Evolutionary conservation across 805 yeast genomes (phyloP).

Genomic region (Candida stauntonica): DNA sequence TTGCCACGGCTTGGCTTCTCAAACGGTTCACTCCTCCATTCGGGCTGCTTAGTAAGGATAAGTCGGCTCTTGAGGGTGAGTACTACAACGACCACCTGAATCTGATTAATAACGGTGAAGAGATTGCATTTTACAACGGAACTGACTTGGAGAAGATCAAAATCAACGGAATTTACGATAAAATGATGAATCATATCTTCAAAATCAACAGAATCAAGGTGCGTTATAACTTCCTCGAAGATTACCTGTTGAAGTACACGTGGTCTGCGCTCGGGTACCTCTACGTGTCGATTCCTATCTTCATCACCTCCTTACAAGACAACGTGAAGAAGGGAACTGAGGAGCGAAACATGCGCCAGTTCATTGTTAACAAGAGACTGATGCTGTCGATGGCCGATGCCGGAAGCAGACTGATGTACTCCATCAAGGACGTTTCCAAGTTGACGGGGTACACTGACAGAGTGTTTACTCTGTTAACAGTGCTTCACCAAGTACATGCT

Average conservation of each 20-base stretch:
- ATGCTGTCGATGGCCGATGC: slow-evolving; percentile 93
- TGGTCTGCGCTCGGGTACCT: slow-evolving; percentile 97
- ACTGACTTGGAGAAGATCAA: slow-evolving; percentile 70
- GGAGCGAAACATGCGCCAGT: slow-evolving; percentile 73
- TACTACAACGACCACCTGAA: slow-evolving; percentile 84
- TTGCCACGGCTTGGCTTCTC: slow-evolving; percentile 69
- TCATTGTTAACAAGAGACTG: slow-evolving; percentile 84
- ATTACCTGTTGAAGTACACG: slow-evolving; percentile 80
- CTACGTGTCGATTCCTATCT: slow-evolving; percentile 85
- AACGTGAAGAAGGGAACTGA: slow-evolving; percentile 27
- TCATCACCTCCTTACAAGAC: slow-evolving; percentile 45
- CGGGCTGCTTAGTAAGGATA: slow-evolving; percentile 67
- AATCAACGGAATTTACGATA: slow-evolving; percentile 53
- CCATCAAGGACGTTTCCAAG: slow-evolving; percentile 88
- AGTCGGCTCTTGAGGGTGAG: slow-evolving; percentile 80
- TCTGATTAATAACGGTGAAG: slow-evolving; percentile 85
- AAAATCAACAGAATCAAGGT: slow-evolving; percentile 56
- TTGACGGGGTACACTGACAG: slow-evolving; percentile 88
- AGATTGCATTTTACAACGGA: slow-evolving; percentile 92
- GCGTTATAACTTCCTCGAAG: slow-evolving; percentile 71
- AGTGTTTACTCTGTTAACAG: slow-evolving; percentile 70
- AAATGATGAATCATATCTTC: slow-evolving; percentile 50
- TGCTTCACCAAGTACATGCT: slow-evolving; percentile 79
- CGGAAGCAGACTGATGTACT: slow-evolving; percentile 90
- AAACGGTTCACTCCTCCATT: slow-evolving; percentile 79